Evolutionary conservation across 2,329 filamentous ascomycete genomes (phyloP).

Genomic region (Tolypocladium tropicale): DNA sequence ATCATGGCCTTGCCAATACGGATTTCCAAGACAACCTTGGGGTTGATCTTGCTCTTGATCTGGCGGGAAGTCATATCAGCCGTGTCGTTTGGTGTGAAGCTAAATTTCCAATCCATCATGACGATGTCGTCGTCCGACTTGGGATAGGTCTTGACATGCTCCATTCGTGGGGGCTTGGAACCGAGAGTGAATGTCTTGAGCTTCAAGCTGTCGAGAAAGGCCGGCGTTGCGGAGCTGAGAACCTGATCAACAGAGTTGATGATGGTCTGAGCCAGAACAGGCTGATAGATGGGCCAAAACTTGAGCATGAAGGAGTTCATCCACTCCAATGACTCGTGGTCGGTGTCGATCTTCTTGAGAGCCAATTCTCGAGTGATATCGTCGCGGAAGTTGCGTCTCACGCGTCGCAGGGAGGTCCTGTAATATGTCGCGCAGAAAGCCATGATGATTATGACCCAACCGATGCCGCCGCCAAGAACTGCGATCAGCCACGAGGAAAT

Average conservation of each 20-base stretch:
- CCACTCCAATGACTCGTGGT: constrained; percentile 92
- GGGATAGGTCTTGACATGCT: constrained; percentile 97
- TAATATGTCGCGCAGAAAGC: constrained; percentile 90
- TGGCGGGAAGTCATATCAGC: constrained; percentile 86
- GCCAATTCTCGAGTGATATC: constrained; percentile 84
- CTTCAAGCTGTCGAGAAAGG: constrained; percentile 86
- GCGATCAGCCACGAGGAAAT: constrained; percentile 84
- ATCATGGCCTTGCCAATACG: constrained; percentile 92
- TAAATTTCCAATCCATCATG: constrained; percentile 99
- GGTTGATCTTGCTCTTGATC: constrained; percentile 91
- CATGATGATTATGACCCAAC: constrained; percentile 91
- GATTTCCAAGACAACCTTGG: constrained; percentile 91
- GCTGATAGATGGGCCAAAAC: constrained; percentile 98
- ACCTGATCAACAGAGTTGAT: constrained; percentile 95
- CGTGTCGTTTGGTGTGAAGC: constrained; percentile 92
- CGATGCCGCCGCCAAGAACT: constrained; percentile 79
- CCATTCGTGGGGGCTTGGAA: constrained; percentile 88
- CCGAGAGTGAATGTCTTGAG: constrained; percentile 91
- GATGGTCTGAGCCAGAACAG: constrained; percentile 83
- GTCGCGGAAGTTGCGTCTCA: constrained; percentile 91
- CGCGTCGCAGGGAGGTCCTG: constrained; percentile 83
- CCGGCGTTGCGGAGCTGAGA: constrained; percentile 80
- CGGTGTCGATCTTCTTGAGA: constrained; percentile 77
- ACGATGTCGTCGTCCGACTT: constrained; percentile 92
- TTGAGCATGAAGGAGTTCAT: constrained; percentile 98